Evolutionary conservation across 768 basidiomycete species (phyloP).

Genomic region (Suillus variegatus): DNA sequence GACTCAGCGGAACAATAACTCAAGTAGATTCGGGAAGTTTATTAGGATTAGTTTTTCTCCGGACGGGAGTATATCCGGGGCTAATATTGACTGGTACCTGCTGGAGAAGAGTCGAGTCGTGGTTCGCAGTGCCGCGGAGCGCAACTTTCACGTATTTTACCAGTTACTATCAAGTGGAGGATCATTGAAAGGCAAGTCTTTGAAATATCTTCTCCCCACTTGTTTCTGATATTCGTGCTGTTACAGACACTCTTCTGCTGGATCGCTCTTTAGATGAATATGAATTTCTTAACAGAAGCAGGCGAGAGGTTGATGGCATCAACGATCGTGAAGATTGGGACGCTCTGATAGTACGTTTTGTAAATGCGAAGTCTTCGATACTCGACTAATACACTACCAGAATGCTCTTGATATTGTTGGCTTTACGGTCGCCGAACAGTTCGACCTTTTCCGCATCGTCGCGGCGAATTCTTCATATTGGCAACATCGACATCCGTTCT

Average conservation of each 20-base stretch:
- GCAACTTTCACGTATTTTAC: conserved; percentile 97
- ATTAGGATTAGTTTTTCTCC: conserved; percentile 93
- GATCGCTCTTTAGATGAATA: conserved; percentile 78
- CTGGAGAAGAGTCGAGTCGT: conserved; percentile 97
- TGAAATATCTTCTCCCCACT: neutral
- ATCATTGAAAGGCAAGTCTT: conserved; percentile 60
- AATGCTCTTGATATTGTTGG: conserved; percentile 88
- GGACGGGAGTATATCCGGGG: conserved; percentile 93
- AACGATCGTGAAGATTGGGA: conserved; percentile 91
- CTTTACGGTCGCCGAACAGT: conserved; percentile 80
- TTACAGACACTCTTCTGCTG: conserved; percentile 70
- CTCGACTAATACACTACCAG: conserved; percentile 36
- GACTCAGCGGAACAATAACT: conserved; percentile 97
- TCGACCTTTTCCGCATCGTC: conserved; percentile 91
- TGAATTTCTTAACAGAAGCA: conserved; percentile 87
- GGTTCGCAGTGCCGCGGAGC: conserved; percentile 81
- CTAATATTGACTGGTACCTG: conserved; percentile 98
- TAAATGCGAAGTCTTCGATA: conserved; percentile 28
- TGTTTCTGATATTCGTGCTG: conserved; percentile 14
- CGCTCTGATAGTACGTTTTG: conserved; percentile 51
- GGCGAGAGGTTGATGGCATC: conserved; percentile 92
- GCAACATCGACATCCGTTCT: conserved; percentile 84
- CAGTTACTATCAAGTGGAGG: conserved; percentile 83
- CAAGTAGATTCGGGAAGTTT: conserved; percentile 98
- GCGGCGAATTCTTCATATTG: conserved; percentile 94